phyloP scores from a whole-genome alignment of 176 grass and related monocot species.

The Oryza longistaminata region DNA sequence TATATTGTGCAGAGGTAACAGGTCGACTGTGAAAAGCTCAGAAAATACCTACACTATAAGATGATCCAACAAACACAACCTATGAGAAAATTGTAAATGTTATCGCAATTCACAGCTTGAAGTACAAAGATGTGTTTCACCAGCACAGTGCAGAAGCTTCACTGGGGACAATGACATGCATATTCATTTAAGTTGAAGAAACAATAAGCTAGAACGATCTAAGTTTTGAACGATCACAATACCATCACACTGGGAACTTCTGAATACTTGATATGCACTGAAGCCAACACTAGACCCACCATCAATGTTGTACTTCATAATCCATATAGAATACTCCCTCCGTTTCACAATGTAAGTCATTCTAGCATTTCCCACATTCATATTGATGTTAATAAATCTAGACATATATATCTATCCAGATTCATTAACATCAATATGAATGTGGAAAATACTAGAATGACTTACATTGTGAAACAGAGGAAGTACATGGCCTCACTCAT shows the following conservation, averaged over 20 bases:
- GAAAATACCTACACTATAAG: slow-evolving; percentile 2
- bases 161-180: not conserved
- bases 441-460: too few relatives aligned
- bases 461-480: too few relatives aligned
- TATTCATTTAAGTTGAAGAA: not conserved
- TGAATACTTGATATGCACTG: not conserved
- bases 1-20: not conserved
- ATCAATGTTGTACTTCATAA: not conserved
- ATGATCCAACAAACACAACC: not conserved
- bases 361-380: too few relatives aligned
- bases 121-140: not conserved
- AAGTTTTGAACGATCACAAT: slow-evolving; percentile 5
- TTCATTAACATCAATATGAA: too few relatives aligned
- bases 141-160: not conserved
- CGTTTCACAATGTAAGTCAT: too few relatives aligned
- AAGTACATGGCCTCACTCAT: not conserved
- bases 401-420: too few relatives aligned
- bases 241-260: not conserved
- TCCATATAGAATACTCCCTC: not conserved
- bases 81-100: not conserved
- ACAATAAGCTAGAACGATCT: not conserved
- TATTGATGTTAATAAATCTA: too few relatives aligned
- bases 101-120: not conserved
- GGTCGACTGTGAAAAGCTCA: not conserved
- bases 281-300: not conserved